Evolutionary conservation across 2,329 filamentous ascomycete species (phyloP).

Genomic region (Botryotinia calthae): DNA sequence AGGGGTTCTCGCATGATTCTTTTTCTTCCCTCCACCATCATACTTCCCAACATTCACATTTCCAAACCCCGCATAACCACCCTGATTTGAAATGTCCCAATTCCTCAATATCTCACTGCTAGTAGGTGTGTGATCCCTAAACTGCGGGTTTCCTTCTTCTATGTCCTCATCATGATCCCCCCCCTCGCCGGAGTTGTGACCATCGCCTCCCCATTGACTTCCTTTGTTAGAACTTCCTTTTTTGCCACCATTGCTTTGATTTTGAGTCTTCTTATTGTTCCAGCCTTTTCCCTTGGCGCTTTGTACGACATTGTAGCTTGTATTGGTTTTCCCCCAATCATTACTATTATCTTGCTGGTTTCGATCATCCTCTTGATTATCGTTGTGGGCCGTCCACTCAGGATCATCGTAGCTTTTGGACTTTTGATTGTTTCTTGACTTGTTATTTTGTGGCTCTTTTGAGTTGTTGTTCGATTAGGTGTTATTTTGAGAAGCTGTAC

Average conservation of each 20-base stretch:
- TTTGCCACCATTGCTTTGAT: not conserved
- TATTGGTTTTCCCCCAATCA: not conserved
- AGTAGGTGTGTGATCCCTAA: constrained; percentile 6
- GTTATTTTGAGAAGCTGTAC: constrained; percentile 7
- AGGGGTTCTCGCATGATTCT: not conserved
- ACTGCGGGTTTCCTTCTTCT: constrained; percentile 2
- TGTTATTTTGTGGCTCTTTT: not conserved
- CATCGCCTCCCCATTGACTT: constrained; percentile 17
- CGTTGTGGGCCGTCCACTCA: not conserved
- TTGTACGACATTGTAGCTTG: constrained; percentile 5
- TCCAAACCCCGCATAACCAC: not conserved
- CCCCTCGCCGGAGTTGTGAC: constrained; percentile 10
- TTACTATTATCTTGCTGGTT: not conserved
- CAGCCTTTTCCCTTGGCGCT: constrained; percentile 15
- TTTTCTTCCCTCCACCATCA: not conserved
- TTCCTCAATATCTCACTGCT: constrained; percentile 1
- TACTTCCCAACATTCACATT: not conserved
- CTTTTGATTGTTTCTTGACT: not conserved
- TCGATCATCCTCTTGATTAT: not conserved
- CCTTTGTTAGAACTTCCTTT: not conserved
- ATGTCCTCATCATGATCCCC: not conserved
- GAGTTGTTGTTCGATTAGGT: constrained; percentile 7
- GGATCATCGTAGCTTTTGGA: constrained; percentile 2
- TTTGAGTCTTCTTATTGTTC: constrained; percentile 9
- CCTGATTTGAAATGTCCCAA: not conserved